Evolutionary conservation across 768 basidiomycete species (phyloP).

Genomic region (Hydnum rufescens): DNA sequence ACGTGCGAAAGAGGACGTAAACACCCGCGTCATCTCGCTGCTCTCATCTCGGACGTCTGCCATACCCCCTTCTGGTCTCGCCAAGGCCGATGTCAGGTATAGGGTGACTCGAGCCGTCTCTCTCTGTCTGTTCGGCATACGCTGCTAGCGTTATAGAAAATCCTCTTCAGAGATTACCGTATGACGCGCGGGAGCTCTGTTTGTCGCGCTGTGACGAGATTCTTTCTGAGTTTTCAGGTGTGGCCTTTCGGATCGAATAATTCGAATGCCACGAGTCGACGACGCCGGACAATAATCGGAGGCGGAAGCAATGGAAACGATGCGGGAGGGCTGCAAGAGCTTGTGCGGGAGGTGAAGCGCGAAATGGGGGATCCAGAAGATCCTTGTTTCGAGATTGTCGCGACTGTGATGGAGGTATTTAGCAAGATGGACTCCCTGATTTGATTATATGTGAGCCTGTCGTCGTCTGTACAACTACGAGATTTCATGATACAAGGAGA

Average conservation of each 20-base stretch:
- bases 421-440: constrained; percentile 79
- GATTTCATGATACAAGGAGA: no score
- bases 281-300: constrained; percentile 22
- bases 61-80: constrained; percentile 51
- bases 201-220: constrained; percentile 90
- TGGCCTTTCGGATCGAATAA: constrained; percentile 58
- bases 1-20: constrained; percentile 69
- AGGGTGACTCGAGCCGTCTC: constrained; percentile 63
- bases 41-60: constrained; percentile 69
- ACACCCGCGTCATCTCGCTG: constrained; percentile 53
- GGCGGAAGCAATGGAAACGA: constrained; percentile 24
- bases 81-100: constrained; percentile 57
- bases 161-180: constrained; percentile 69
- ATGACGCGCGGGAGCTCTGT: constrained; percentile 85
- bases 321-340: constrained; percentile 49
- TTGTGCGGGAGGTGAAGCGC: constrained; percentile 52
- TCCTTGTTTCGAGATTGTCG: constrained; percentile 72
- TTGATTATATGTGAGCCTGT: constrained; percentile 16
- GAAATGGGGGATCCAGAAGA: constrained; percentile 53
- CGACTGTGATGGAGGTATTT: constrained; percentile 83
- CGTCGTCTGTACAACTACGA: no score
- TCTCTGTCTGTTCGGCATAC: constrained; percentile 77
- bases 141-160: constrained; percentile 93
- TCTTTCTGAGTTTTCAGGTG: constrained; percentile 65
- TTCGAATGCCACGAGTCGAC: constrained; percentile 11